Evolutionary conservation across 202 grass and related monocot genomes (phyloP).

Genomic region (Hordeum pubiflorum): DNA sequence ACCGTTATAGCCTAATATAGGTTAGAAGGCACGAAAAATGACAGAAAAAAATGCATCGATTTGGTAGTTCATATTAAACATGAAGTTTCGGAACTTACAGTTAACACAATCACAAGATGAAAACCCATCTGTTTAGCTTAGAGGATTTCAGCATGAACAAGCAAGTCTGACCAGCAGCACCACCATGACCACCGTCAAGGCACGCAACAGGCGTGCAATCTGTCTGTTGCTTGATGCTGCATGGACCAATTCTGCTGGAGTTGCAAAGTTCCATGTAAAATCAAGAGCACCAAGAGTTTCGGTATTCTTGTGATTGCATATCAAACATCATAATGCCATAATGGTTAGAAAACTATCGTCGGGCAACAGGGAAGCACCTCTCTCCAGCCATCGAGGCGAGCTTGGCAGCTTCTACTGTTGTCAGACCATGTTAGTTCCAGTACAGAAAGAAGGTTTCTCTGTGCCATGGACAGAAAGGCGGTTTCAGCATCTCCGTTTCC

Average conservation of each 20-base stretch:
- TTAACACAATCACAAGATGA: not conserved
- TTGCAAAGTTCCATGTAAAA: not conserved
- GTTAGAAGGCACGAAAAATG: not conserved
- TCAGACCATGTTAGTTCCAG: not conserved
- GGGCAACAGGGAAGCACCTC: not conserved
- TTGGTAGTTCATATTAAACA: not conserved
- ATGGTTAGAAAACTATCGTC: not conserved
- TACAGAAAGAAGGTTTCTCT: not conserved
- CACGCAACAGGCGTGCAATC: not conserved
- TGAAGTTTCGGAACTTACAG: not conserved
- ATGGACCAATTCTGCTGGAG: not conserved
- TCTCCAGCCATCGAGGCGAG: not conserved
- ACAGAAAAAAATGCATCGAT: not conserved
- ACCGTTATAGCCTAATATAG: too few relatives aligned
- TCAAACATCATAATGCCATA: not conserved
- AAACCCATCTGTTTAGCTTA: not conserved
- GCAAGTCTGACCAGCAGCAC: not conserved
- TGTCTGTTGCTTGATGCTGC: not conserved
- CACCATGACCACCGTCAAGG: not conserved
- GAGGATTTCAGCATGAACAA: not conserved
- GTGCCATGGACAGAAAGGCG: not conserved
- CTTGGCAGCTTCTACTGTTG: not conserved
- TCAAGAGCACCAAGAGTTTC: not conserved
- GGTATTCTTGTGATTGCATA: not conserved
- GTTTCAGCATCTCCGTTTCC: not conserved